These are phyloP conservation scores for Ceratobasidium sp. DNA, from an alignment of 1,284 basidiomycete genomes.

Conservation along the genomic window DNA sequence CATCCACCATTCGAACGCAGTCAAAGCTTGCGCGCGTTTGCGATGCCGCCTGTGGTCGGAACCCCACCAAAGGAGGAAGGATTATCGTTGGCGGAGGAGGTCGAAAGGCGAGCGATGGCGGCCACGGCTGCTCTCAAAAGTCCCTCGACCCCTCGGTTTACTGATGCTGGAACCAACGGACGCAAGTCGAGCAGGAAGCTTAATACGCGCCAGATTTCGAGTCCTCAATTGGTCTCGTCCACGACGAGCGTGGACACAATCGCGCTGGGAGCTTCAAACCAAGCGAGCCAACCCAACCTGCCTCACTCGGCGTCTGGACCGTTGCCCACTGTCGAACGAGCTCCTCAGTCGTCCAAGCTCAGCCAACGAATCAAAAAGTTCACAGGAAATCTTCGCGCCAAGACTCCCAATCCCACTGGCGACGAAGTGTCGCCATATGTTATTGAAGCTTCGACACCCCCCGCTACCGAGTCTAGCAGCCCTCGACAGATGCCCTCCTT, in stretches of 20 bases:
- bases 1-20: slow-evolving; percentile 16
- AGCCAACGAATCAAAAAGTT: slow-evolving; percentile 78
- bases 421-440: slow-evolving; percentile 64
- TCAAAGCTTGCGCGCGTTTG: slow-evolving; percentile 41
- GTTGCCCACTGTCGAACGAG: slow-evolving; percentile 55
- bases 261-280: slow-evolving; percentile 65
- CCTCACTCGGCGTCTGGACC: slow-evolving; percentile 46
- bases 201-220: slow-evolving; percentile 78
- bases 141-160: slow-evolving; percentile 30
- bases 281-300: slow-evolving; percentile 54
- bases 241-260: slow-evolving; percentile 82
- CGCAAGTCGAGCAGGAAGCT: slow-evolving; percentile 67
- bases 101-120: slow-evolving; percentile 47
- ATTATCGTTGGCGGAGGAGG: slow-evolving; percentile 46
- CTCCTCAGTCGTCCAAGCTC: slow-evolving; percentile 63
- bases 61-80: slow-evolving; percentile 20
- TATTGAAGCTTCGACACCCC: slow-evolving; percentile 27
- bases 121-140: slow-evolving; percentile 52
- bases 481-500: slow-evolving; percentile 22
- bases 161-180: slow-evolving; percentile 56
- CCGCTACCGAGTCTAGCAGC: not conserved
- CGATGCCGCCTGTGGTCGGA: slow-evolving; percentile 27
- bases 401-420: slow-evolving; percentile 64
- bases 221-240: slow-evolving; percentile 77
- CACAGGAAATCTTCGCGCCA: slow-evolving; percentile 76